Conservation (phyloP, 306 rosid genomes). For the Begonia loranthoides region DNA sequence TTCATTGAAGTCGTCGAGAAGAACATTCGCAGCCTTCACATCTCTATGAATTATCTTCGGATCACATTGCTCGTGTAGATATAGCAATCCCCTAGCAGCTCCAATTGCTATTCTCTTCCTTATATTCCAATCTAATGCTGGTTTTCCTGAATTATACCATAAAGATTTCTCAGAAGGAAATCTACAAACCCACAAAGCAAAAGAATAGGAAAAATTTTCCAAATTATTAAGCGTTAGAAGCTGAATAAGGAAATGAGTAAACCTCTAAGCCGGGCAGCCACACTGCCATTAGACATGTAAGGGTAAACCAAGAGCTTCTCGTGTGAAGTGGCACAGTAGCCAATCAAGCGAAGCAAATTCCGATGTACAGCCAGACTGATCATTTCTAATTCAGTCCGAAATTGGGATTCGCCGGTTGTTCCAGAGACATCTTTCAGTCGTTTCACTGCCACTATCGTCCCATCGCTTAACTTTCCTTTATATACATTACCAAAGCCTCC, state of each 20-base stretch:
- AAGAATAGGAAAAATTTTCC: too few species aligned
- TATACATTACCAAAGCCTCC: conserved; percentile 98
- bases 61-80: conserved; percentile 93
- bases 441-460: conserved; percentile 83
- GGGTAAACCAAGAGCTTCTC: conserved; percentile 94
- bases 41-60: conserved; percentile 98
- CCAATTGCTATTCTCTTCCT: conserved; percentile 94
- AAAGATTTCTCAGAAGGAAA: too few species aligned
- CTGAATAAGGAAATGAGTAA: background rate
- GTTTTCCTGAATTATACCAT: conserved; percentile 45
- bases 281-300: conserved; percentile 93
- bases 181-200: too few species aligned
- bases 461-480: conserved; percentile 73
- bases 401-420: conserved; percentile 83
- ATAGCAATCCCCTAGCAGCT: conserved; percentile 91
- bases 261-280: conserved; percentile 92
- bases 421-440: conserved; percentile 84
- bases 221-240: background rate
- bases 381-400: conserved; percentile 90
- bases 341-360: conserved; percentile 70
- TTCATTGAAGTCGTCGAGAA: conserved; percentile 72
- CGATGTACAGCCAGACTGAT: conserved; percentile 95
- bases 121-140: conserved; percentile 85
- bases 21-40: conserved; percentile 96
- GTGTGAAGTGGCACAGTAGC: conserved; percentile 69